Percentiles rank a stretch among this genome's conserved stretches.
Evolutionary conservation across 2,329 filamentous ascomycete species (phyloP).

Genomic region (Fonsecaea pedrosoi): DNA sequence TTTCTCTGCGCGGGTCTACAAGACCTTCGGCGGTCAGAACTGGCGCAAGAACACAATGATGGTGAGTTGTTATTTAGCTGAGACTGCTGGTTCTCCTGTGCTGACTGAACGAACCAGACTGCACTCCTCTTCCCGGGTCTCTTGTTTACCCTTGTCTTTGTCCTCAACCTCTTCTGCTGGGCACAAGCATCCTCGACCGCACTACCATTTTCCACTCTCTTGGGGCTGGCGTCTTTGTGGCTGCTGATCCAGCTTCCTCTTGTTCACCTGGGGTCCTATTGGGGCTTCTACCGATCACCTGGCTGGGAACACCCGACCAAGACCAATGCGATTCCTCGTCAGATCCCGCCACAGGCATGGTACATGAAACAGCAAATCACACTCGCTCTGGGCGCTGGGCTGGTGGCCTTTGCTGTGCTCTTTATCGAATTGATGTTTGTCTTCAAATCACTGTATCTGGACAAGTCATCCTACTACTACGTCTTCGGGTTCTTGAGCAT

Average conservation of each 20-base stretch:
- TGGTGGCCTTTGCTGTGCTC: conserved; percentile 84
- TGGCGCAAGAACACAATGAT: conserved; percentile 78
- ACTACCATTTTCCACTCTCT: conserved; percentile 79
- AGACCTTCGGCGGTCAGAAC: conserved; percentile 77
- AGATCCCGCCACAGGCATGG: conserved; percentile 77
- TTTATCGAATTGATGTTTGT: conserved; percentile 88
- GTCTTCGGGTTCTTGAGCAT: conserved; percentile 85
- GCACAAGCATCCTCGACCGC: conserved; percentile 86
- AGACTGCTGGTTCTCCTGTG: not conserved
- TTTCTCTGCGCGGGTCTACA: conserved; percentile 82
- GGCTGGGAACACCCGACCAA: conserved; percentile 84
- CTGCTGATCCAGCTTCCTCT: conserved; percentile 84
- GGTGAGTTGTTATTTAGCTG: conserved; percentile 44
- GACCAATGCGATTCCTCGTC: conserved; percentile 72
- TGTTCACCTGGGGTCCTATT: conserved; percentile 80
- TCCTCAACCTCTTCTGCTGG: conserved; percentile 89
- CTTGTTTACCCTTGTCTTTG: conserved; percentile 74
- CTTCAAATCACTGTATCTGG: conserved; percentile 86
- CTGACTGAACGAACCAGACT: conserved; percentile 55
- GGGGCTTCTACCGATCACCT: conserved; percentile 70
- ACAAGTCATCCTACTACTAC: conserved; percentile 91
- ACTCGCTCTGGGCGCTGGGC: conserved; percentile 67
- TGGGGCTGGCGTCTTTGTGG: conserved; percentile 78
- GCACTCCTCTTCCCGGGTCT: conserved; percentile 80
- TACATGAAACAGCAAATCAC: conserved; percentile 71